A percentile compares a stretch with the other conserved stretches of the same genome.
Conservation (phyloP, 306 rosid species). For the Lathyrus tuberosus region DNA sequence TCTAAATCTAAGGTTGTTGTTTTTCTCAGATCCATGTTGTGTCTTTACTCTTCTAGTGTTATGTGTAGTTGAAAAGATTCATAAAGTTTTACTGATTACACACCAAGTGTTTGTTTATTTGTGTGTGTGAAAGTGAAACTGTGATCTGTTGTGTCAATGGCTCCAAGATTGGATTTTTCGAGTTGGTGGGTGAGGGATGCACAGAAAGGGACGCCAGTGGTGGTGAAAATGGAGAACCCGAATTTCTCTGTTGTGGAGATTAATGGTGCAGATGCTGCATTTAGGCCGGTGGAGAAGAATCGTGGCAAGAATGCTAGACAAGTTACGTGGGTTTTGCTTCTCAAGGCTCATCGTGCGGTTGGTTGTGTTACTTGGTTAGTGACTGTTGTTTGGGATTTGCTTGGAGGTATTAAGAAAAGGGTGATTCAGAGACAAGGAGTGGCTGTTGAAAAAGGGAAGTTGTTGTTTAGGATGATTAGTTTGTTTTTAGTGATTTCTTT, state of each 20-base stretch:
- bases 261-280: constrained; percentile 79
- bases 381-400: constrained; percentile 67
- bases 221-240: constrained; percentile 91
- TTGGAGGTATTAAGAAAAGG: constrained; percentile 76
- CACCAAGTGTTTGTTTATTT: constrained; percentile 1
- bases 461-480: constrained; percentile 67
- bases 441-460: constrained; percentile 57
- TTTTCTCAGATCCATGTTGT: constrained; percentile 64
- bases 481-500: constrained; percentile 66
- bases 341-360: constrained; percentile 77
- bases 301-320: constrained; percentile 86
- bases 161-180: constrained; percentile 75
- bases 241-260: constrained; percentile 84
- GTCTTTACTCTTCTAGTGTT: constrained; percentile 10
- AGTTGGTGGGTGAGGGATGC: constrained; percentile 64
- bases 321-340: constrained; percentile 91
- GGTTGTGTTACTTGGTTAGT: constrained; percentile 76
- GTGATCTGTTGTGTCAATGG: constrained; percentile 51
- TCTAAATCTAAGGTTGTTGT: constrained; percentile 6
- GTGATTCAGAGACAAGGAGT: constrained; percentile 67
- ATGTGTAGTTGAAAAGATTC: constrained; percentile 35
- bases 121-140: constrained; percentile 12
- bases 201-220: constrained; percentile 77
- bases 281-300: constrained; percentile 77
- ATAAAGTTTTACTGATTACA: constrained; percentile 29